These are phyloP conservation scores for Talaromyces atroroseus DNA, from an alignment of 2,329 filamentous ascomycete genomes.

Conservation along the genomic window DNA sequence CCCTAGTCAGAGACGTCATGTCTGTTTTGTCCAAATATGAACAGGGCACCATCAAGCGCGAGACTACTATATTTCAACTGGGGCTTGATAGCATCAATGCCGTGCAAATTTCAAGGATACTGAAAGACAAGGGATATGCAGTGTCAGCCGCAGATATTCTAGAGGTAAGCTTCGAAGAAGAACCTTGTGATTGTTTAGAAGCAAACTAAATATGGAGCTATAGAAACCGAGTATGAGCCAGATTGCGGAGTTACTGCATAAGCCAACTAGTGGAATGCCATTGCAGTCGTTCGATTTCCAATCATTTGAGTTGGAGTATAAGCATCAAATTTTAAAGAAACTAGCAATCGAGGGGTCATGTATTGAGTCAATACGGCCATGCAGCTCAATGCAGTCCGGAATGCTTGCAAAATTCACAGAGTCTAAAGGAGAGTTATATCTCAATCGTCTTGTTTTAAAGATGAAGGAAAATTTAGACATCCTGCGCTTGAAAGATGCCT, in stretches of 20 bases:
- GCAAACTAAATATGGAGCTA: constrained; percentile 8
- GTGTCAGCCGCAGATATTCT: constrained; percentile 70
- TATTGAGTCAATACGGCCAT: constrained; percentile 63
- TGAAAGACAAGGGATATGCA: constrained; percentile 55
- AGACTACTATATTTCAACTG: constrained; percentile 77
- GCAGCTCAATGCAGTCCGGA: constrained; percentile 71
- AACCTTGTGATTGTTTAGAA: not conserved
- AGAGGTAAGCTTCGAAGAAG: constrained; percentile 39
- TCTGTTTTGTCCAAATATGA: constrained; percentile 54
- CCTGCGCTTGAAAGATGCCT: constrained; percentile 50
- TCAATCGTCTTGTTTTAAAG: constrained; percentile 62
- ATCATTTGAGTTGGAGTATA: constrained; percentile 46
- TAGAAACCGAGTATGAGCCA: constrained; percentile 33
- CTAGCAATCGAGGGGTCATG: constrained; percentile 26
- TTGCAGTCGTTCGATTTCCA: constrained; percentile 42
- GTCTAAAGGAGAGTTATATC: constrained; percentile 63
- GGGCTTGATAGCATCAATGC: constrained; percentile 89
- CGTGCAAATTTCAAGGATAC: constrained; percentile 63
- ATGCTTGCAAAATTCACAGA: constrained; percentile 71
- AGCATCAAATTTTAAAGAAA: constrained; percentile 25
- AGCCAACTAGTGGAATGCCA: constrained; percentile 32
- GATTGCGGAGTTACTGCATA: constrained; percentile 32
- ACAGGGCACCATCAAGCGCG: constrained; percentile 46
- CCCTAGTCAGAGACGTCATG: constrained; percentile 51
- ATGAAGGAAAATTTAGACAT: constrained; percentile 40